Evolutionary conservation across 169 alveolate species (phyloP).

Genomic region (Plasmodium vivax): DNA sequence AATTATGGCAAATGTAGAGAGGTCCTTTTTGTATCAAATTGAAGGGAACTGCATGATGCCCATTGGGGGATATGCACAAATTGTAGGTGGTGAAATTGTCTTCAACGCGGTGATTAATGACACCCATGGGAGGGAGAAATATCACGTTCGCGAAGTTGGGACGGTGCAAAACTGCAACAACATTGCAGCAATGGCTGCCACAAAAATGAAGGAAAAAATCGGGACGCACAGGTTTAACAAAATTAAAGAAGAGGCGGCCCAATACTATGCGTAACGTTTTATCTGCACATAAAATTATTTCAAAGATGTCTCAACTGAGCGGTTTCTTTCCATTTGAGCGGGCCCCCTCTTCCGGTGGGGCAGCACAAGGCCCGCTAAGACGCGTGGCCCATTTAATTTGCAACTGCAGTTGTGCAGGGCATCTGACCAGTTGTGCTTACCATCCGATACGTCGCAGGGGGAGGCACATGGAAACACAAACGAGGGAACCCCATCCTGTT

Average conservation of each 20-base stretch:
- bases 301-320: background rate
- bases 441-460: background rate
- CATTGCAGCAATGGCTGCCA: constrained; percentile 38
- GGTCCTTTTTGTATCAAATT: constrained; percentile 37
- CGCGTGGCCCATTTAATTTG: background rate
- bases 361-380: background rate
- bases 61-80: constrained; percentile 53
- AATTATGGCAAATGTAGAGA: constrained; percentile 53
- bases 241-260: constrained; percentile 44
- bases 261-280: background rate
- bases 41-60: constrained; percentile 75
- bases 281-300: background rate
- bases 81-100: background rate
- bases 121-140: constrained; percentile 35
- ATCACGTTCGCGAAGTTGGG: constrained; percentile 10
- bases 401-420: background rate
- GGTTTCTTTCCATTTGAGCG: background rate
- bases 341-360: background rate
- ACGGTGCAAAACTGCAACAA: background rate
- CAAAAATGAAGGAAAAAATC: constrained; percentile 40
- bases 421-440: background rate
- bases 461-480: background rate
- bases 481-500: background rate
- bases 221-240: constrained; percentile 32
- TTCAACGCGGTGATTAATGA: constrained; percentile 66